Base-by-base conservation (phyloP, 305 asterid genomes). In the Salvia sclarea region DNA sequence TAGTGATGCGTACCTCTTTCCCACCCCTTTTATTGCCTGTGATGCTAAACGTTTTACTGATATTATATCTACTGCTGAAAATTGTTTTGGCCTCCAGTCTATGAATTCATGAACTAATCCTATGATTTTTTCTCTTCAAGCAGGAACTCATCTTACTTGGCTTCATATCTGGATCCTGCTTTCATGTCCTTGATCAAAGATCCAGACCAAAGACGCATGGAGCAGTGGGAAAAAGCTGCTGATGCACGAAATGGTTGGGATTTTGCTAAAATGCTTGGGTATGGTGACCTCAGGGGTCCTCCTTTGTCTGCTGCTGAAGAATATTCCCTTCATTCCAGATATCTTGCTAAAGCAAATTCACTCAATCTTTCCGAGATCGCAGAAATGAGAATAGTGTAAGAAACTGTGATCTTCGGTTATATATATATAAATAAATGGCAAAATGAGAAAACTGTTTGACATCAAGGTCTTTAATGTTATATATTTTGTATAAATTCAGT, bases 301-400 rank as follows among this genome's bases (percentile, higher is more conserved):
- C 88, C 94, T 69, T 84, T 89, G 72, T 84, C 97, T 69, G 85
- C 97, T 60, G 93, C 99, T 21, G 98, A 95, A 80, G 98, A 95
- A 80, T 95, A 89, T 74, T 91, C 99, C 3, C 92, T 91, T 62
- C 99, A 95, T 81, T 88, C 98, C 41, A 82, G 97, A 89, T 94
- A 89, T 83, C 93, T 92, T 55, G 80, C 98, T 60, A 95, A 91
- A 88, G 99, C 98, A 49, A 91, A 86, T 80, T 89, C 98, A 64
- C 82, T 88, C 53, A 89, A 84, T 80, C 97, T 91, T 73, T 89
- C 95, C 31, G 97, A 91, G 59, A 89, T 95, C 55, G 96, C 95
- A 55, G 99, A 91, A 76, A 91, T 91, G 99, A 91, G 83, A 81
- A 95, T 91, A 44, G 88, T 92, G 99, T 95, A 92, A 85, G 99